Evolutionary conservation across 2,329 filamentous ascomycete species (phyloP), one percentile per base, ranked within the genome.

Genomic region (Penicillium occitanis): DNA sequence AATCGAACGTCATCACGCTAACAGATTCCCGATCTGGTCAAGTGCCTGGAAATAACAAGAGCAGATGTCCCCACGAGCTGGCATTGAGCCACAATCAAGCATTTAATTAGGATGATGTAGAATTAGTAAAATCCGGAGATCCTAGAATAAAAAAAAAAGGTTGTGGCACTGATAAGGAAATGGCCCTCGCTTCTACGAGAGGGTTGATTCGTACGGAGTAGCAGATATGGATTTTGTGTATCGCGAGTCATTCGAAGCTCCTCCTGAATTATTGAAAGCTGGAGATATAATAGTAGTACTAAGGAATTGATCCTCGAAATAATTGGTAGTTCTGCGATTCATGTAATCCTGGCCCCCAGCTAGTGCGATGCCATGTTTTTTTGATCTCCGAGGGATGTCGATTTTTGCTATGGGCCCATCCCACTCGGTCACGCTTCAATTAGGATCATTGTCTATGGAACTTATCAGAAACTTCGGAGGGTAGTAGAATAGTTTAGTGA

Each of bases 341-440:
- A 19, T 48, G 42, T 19, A 46, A 46, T 48, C 25, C 22, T 28
- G 22, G n/a, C 22, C 58, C 17, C 42, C 22, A n/a, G 33, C 22
- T 61, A 61, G 40, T 44, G 40, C 40, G 58, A 61, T 48, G 40
- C 58, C 58, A 61, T 46, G 40, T 22, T 61, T 48, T 57, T 19
- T 7, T 19, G 58, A 61, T 61, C 58, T 61, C 58, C 58, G 58
- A 61, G 58, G 58, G 37, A 48, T 48, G 40, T 48, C 17, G 17
- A 46, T 13, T 61, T 48, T 33, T 22, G 3, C 8, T 48, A 46
- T 33, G 42, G 19, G 22, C 19, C 37, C 37, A 44, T 33, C 14
- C 14, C 17, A 55, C n/a, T 22, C 8, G 25, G 35, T 46, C 57
- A 44, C 40, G 22, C 19, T 25, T 44, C 57, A 30, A 28, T n/a